Percentiles rank a stretch among this genome's conserved stretches.
These are phyloP conservation scores for Aspergillus tubingensis DNA, from an alignment of 2,329 filamentous ascomycete species.

Conservation along the genomic window DNA sequence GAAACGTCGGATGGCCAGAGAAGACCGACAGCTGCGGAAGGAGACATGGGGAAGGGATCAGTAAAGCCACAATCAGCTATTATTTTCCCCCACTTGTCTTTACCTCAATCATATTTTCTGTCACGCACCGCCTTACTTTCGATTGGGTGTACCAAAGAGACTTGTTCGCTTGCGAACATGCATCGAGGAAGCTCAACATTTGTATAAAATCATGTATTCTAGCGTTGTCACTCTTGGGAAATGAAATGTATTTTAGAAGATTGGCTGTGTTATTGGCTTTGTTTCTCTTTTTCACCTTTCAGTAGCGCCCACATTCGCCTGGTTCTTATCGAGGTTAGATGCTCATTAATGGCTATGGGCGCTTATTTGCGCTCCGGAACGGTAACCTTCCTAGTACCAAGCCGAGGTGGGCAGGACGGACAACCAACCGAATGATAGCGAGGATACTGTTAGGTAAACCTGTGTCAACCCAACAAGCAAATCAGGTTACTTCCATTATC, in stretches of 20 bases:
- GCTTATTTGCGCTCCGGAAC: conserved; percentile 14
- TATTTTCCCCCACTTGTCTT: neutral
- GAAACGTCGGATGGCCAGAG: conserved; percentile 60
- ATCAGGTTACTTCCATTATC: conserved; percentile 16
- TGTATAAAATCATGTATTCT: conserved; percentile 7
- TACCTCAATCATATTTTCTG: neutral
- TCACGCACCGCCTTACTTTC: neutral
- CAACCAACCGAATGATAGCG: neutral
- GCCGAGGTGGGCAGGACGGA: neutral
- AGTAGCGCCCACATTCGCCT: neutral
- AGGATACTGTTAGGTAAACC: conserved; percentile 2
- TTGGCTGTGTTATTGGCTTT: neutral
- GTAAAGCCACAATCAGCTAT: conserved; percentile 34
- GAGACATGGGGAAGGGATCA: conserved; percentile 62
- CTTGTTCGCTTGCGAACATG: neutral
- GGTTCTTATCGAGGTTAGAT: neutral
- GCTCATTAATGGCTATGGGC: conserved; percentile 1
- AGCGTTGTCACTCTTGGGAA: neutral
- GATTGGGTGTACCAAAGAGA: neutral
- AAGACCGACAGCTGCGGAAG: conserved; percentile 62
- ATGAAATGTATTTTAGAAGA: conserved; percentile 1
- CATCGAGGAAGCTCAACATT: neutral
- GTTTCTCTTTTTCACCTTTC: neutral
- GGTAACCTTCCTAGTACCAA: neutral
- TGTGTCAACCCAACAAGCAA: conserved; percentile 11